Conservation (phyloP, 139 green algal genomes). For the Ettlia oleoabundans region DNA sequence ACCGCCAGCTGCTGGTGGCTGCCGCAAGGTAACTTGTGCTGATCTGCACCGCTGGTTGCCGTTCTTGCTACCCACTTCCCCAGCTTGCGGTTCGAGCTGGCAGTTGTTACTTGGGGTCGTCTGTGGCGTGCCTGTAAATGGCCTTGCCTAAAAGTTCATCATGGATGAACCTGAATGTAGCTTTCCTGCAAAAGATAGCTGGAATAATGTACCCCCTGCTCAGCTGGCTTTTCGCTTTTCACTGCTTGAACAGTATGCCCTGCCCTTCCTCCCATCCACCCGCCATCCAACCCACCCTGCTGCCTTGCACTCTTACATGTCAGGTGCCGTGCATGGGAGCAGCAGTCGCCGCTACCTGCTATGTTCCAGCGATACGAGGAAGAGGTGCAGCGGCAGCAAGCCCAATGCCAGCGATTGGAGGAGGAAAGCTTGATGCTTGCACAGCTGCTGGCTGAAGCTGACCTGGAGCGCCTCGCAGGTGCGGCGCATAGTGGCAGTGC, state of each 20-base stretch:
- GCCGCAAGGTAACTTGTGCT: slow-evolving; percentile 9
- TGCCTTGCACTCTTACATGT: neutral
- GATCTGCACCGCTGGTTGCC: neutral
- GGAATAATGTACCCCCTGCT: too few species aligned
- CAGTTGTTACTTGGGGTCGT: too few species aligned
- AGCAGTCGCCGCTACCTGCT: neutral
- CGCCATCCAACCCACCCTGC: too few species aligned
- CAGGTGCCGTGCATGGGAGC: slow-evolving; percentile 37
- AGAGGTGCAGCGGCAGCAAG: slow-evolving; percentile 8
- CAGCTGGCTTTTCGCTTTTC: too few species aligned
- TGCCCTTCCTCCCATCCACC: too few species aligned
- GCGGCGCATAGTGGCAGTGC: too few species aligned
- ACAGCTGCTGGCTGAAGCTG: slow-evolving; percentile 18
- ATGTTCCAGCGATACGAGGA: slow-evolving; percentile 32
- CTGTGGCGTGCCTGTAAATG: neutral
- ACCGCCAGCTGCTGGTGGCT: slow-evolving; percentile 6
- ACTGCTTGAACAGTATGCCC: too few species aligned
- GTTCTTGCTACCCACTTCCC: too few species aligned
- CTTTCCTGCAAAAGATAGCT: too few species aligned
- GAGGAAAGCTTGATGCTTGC: slow-evolving; percentile 30
- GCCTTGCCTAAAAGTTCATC: neutral
- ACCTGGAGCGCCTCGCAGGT: slow-evolving; percentile 11
- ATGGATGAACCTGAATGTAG: neutral
- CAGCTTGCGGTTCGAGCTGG: too few species aligned
- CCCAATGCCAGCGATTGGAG: neutral